Evolutionary conservation across 331 rosid species (phyloP).

Genomic region (Acacia concinna): DNA sequence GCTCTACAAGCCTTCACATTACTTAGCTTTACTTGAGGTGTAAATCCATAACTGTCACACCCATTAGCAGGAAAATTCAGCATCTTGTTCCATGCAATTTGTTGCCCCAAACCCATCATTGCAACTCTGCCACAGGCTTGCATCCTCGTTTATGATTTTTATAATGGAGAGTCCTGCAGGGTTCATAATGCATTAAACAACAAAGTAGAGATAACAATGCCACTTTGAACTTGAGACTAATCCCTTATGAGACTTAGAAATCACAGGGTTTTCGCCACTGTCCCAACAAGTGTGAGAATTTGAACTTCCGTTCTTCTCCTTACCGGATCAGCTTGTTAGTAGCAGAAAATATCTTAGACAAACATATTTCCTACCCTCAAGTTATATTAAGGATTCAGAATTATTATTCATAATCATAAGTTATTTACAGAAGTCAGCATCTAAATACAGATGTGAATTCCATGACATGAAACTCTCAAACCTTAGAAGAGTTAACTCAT

Average conservation of each 20-base stretch:
- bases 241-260: no score
- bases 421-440: no score
- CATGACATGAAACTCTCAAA: not conserved
- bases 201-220: not conserved
- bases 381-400: no score
- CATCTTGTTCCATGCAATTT: slow-evolving; percentile 46
- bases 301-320: no score
- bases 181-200: slow-evolving; percentile 9
- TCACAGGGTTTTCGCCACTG: no score
- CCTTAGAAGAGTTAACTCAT: not conserved
- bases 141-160: slow-evolving; percentile 45
- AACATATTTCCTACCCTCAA: no score
- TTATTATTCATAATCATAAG: no score
- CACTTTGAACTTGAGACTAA: no score
- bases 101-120: slow-evolving; percentile 51
- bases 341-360: no score
- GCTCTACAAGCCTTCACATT: slow-evolving; percentile 49
- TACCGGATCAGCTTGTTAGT: no score
- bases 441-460: not conserved
- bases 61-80: slow-evolving; percentile 43
- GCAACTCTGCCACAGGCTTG: slow-evolving; percentile 60
- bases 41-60: slow-evolving; percentile 27
- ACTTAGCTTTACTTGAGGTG: slow-evolving; percentile 40
- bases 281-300: no score
- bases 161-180: slow-evolving; percentile 7